A percentile compares a stretch with the other conserved stretches of the same genome.
Evolutionary conservation across 2,329 filamentous ascomycete genomes (phyloP).

Genomic region (Fusarium sp.): DNA sequence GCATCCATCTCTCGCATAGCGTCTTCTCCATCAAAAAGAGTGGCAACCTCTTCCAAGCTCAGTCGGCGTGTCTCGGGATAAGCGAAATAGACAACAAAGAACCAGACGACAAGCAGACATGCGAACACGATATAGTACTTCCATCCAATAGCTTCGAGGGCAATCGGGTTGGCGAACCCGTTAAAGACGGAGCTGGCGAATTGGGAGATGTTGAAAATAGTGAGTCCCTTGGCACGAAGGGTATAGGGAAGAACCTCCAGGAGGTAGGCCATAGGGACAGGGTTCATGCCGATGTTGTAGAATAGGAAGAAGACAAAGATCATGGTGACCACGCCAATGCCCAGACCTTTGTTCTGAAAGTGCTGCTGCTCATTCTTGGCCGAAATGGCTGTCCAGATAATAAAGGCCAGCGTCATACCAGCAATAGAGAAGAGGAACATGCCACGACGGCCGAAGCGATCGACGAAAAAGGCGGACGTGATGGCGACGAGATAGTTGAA

Average conservation of each 20-base stretch:
- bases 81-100: neutral
- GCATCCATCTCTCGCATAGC: neutral
- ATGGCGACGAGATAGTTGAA: conserved; percentile 50
- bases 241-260: conserved; percentile 65
- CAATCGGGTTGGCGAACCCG: conserved; percentile 12
- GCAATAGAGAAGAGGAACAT: conserved; percentile 3
- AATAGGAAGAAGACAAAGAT: conserved; percentile 50
- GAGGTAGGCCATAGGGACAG: conserved; percentile 60
- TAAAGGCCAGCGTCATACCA: conserved; percentile 49
- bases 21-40: neutral
- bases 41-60: neutral
- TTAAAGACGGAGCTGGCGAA: conserved; percentile 10
- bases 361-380: conserved; percentile 39
- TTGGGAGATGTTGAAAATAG: conserved; percentile 27
- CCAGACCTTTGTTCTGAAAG: conserved; percentile 35
- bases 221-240: conserved; percentile 62
- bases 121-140: conserved; percentile 20
- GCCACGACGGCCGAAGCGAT: conserved; percentile 22
- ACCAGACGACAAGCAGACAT: neutral
- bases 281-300: conserved; percentile 66
- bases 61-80: conserved; percentile 6
- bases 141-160: conserved; percentile 8
- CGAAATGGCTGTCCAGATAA: conserved; percentile 48
- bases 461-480: conserved; percentile 40
- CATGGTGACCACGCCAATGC: conserved; percentile 46